phyloP scores from a whole-genome alignment of 2,329 filamentous ascomycete species.

The Sarocladiaceae sp. region DNA sequence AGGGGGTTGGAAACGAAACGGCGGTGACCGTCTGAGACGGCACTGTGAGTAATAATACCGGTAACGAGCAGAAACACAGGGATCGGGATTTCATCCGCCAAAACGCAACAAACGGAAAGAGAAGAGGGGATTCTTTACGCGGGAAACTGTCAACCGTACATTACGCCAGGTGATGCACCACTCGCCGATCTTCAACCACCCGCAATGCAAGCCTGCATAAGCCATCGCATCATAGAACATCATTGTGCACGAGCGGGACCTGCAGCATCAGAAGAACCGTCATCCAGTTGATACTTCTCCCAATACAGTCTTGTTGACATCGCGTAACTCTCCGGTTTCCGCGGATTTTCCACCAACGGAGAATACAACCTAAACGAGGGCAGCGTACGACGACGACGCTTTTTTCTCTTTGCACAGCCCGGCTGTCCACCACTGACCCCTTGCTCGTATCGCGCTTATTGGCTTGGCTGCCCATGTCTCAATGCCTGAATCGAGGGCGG shows the following conservation, averaged over 20 bases:
- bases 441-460: background rate
- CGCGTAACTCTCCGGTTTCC: too few species aligned
- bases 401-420: background rate
- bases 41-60: background rate
- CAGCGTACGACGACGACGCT: background rate
- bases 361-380: background rate
- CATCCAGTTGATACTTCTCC: background rate
- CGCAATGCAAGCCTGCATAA: background rate
- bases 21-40: background rate
- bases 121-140: background rate
- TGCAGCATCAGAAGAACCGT: background rate
- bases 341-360: too few species aligned
- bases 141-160: background rate
- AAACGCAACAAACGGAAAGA: too few species aligned
- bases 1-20: background rate
- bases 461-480: background rate
- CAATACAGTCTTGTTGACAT: background rate
- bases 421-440: background rate
- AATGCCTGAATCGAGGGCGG: background rate
- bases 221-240: slow-evolving; percentile 4
- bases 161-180: background rate
- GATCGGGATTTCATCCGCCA: too few species aligned
- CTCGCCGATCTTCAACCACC: background rate
- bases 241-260: background rate
- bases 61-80: background rate